Evolutionary conservation across 2,329 filamentous ascomycete species (phyloP).

Genomic region (Talaromyces piceae): DNA sequence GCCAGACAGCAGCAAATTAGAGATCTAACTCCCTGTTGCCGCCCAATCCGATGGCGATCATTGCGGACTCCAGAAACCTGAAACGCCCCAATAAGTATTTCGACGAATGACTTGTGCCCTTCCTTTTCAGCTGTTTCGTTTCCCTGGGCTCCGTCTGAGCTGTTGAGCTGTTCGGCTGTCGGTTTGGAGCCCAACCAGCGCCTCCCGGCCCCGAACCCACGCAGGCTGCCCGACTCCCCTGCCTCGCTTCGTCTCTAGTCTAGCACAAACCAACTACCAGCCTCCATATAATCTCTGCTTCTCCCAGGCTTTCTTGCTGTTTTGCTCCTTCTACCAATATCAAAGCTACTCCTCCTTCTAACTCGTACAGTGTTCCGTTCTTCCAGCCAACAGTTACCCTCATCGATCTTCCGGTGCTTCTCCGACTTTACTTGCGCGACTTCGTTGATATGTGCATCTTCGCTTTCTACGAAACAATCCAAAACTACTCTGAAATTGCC

Average conservation of each 20-base stretch:
- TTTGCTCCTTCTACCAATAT: not conserved
- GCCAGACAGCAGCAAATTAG: not conserved
- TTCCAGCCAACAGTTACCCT: not conserved
- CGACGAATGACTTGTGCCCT: not conserved
- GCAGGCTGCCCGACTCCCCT: slow-evolving; percentile 5
- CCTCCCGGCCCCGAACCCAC: not conserved
- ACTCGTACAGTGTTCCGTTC: not conserved
- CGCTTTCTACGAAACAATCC: not conserved
- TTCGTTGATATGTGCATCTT: not conserved
- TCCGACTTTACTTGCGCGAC: not conserved
- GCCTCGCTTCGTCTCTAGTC: not conserved
- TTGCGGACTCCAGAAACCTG: not conserved
- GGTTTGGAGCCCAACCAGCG: slow-evolving; percentile 8
- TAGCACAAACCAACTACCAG: not conserved
- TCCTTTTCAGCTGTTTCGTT: not conserved
- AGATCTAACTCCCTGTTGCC: not conserved
- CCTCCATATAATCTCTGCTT: not conserved
- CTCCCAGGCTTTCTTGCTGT: not conserved
- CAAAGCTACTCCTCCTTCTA: not conserved
- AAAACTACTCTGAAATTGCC: slow-evolving; percentile 15
- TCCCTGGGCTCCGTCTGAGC: not conserved
- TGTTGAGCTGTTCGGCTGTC: slow-evolving; percentile 1
- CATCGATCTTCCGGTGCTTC: not conserved
- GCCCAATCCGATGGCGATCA: not conserved
- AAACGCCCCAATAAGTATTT: not conserved